Conservation (phyloP, 441 rosid species). For the Erodium chrysanthum region DNA sequence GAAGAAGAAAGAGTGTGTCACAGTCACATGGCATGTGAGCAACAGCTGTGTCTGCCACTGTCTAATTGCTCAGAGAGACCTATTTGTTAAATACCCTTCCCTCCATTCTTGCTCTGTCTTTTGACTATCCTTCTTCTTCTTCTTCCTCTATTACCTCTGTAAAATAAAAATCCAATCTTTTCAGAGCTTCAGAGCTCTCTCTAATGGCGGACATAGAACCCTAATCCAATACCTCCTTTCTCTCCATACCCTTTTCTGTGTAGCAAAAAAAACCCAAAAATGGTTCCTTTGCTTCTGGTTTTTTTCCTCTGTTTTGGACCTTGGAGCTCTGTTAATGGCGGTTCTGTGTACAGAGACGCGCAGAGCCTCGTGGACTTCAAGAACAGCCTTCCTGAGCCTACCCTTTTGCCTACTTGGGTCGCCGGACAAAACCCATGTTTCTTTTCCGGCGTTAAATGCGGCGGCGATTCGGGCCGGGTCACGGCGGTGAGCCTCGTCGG, state of each 20-base stretch:
- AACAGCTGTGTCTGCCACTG: constrained; percentile 73
- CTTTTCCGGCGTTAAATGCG: constrained; percentile 54
- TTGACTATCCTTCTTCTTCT: constrained; percentile 27
- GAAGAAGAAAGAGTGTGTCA: too few species aligned
- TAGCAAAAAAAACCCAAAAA: background rate
- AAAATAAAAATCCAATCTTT: background rate
- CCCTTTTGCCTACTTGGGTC: constrained; percentile 47
- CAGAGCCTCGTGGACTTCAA: constrained; percentile 57
- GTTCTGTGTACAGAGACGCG: constrained; percentile 29
- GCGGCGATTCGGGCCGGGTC: constrained; percentile 36
- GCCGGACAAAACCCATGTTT: constrained; percentile 48
- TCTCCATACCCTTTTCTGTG: constrained; percentile 19
- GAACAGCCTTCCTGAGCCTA: constrained; percentile 33
- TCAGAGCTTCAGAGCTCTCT: constrained; percentile 22
- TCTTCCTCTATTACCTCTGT: background rate
- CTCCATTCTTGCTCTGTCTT: constrained; percentile 21
- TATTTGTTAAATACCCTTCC: background rate
- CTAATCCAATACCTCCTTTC: constrained; percentile 18
- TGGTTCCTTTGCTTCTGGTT: background rate
- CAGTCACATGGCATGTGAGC: constrained; percentile 82
- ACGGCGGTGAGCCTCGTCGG: constrained; percentile 46
- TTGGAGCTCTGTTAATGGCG: constrained; percentile 14
- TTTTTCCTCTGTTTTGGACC: constrained; percentile 16
- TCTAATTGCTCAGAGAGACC: constrained; percentile 8
- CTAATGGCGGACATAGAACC: constrained; percentile 45